Evolutionary conservation across 371 early-diverging fungal species (phyloP).

Genomic region (Lichtheimia ornata): DNA sequence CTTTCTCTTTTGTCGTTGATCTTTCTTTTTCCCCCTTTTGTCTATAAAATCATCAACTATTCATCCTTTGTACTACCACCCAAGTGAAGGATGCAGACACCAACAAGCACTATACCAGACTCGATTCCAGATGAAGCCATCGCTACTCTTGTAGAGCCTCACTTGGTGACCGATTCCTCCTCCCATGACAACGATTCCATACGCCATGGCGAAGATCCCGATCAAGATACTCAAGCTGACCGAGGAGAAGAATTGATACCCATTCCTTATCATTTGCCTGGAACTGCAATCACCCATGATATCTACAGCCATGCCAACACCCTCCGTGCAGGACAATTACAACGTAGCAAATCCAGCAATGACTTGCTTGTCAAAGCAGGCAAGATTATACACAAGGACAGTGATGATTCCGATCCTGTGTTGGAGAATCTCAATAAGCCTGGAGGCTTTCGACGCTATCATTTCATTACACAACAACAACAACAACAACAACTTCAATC

Average conservation of each 20-base stretch:
- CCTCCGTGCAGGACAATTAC: slow-evolving; percentile 20
- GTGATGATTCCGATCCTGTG: slow-evolving; percentile 13
- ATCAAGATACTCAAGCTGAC: neutral
- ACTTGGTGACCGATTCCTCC: slow-evolving; percentile 27
- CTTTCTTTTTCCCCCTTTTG: too few relatives aligned
- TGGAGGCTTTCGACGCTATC: slow-evolving; percentile 74
- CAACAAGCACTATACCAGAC: slow-evolving; percentile 8
- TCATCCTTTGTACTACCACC: neutral
- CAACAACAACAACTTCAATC: slow-evolving; percentile 18
- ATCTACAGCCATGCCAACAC: slow-evolving; percentile 45
- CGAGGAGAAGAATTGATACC: slow-evolving; percentile 17
- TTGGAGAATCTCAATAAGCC: slow-evolving; percentile 57
- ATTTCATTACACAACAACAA: slow-evolving; percentile 55
- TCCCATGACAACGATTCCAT: slow-evolving; percentile 4
- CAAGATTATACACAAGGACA: slow-evolving; percentile 24
- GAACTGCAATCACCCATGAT: slow-evolving; percentile 49
- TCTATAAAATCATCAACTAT: too few relatives aligned
- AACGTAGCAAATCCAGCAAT: slow-evolving; percentile 28
- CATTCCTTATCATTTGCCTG: slow-evolving; percentile 48
- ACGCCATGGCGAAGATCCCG: slow-evolving; percentile 17
- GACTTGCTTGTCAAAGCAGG: slow-evolving; percentile 21
- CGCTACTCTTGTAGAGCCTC: slow-evolving; percentile 33
- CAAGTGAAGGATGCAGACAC: slow-evolving; percentile 3
- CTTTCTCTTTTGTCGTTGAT: too few relatives aligned
- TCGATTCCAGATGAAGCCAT: slow-evolving; percentile 36